Conservation (phyloP, 768 basidiomycete species). For the Russula compacta region DNA sequence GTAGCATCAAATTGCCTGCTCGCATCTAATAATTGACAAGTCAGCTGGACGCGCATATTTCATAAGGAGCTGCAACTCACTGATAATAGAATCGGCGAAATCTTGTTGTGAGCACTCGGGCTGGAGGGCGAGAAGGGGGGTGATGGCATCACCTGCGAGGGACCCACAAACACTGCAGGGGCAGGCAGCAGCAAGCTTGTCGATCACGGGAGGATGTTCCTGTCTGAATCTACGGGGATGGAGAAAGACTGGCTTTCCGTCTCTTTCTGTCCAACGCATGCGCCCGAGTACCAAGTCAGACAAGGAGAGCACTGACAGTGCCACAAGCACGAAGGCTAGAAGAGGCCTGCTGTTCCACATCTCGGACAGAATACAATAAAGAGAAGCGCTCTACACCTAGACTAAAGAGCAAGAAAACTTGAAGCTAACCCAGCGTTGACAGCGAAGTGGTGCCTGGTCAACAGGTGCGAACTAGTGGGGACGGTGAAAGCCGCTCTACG, state of each 20-base stretch:
- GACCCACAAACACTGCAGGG: slow-evolving; percentile 40
- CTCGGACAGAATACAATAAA: not conserved
- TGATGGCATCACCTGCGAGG: slow-evolving; percentile 41
- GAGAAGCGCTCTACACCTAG: not conserved
- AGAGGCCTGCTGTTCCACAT: slow-evolving; percentile 14
- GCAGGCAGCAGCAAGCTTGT: slow-evolving; percentile 39
- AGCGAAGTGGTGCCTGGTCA: slow-evolving; percentile 38
- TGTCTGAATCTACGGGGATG: slow-evolving; percentile 47
- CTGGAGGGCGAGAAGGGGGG: slow-evolving; percentile 43
- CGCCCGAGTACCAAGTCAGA: slow-evolving; percentile 28
- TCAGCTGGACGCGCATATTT: not conserved
- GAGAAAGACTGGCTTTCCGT: slow-evolving; percentile 36
- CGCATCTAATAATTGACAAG: slow-evolving; percentile 33
- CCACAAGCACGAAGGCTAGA: slow-evolving; percentile 13
- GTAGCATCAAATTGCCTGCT: slow-evolving; percentile 43
- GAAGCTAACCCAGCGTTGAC: slow-evolving; percentile 20
- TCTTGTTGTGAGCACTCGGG: slow-evolving; percentile 50
- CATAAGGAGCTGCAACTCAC: slow-evolving; percentile 25
- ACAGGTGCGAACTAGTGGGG: slow-evolving; percentile 24
- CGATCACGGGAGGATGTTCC: slow-evolving; percentile 39
- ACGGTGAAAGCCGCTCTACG: slow-evolving; percentile 36
- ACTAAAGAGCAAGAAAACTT: slow-evolving; percentile 21
- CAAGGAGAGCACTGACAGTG: slow-evolving; percentile 20
- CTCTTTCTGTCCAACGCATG: slow-evolving; percentile 40
- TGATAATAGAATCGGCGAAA: slow-evolving; percentile 47